Conservation (phyloP, 805 yeast genomes). For the Zygoascus flipseniorum region DNA sequence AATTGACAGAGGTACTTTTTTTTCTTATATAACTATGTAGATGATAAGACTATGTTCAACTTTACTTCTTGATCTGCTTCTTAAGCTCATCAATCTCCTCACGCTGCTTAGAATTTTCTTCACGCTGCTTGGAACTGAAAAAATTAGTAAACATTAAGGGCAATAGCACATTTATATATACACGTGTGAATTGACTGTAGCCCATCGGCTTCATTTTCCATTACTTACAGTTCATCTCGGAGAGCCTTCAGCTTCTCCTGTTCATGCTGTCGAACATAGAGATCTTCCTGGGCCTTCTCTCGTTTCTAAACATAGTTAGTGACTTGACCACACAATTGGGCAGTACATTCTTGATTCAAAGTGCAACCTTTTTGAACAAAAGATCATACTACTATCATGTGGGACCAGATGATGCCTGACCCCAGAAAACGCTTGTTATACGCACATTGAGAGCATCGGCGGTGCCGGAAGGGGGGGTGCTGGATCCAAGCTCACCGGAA, state of each 20-base stretch:
- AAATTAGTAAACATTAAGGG: background rate
- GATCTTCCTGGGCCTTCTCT: slow-evolving; percentile 87
- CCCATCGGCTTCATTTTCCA: background rate
- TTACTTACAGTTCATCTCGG: slow-evolving; percentile 41
- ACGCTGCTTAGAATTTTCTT: slow-evolving; percentile 22
- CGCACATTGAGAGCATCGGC: slow-evolving; percentile 54
- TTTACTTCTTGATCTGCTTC: slow-evolving; percentile 23
- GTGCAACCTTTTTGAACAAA: too few relatives aligned
- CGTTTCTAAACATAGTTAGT: slow-evolving; percentile 45
- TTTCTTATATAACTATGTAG: background rate
- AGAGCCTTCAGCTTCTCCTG: slow-evolving; percentile 74
- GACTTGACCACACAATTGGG: background rate
- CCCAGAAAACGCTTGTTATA: slow-evolving; percentile 7
- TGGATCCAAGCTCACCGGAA: slow-evolving; percentile 45
- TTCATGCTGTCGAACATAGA: slow-evolving; percentile 80
- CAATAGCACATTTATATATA: too few relatives aligned
- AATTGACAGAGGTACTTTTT: background rate
- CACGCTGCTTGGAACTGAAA: slow-evolving; percentile 14
- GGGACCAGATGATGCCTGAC: too few relatives aligned
- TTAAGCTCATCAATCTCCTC: slow-evolving; percentile 24
- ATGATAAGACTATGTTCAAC: background rate
- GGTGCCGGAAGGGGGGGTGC: slow-evolving; percentile 50
- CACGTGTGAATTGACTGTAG: background rate
- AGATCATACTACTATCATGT: too few relatives aligned
- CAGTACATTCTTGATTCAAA: too few relatives aligned